Conservation (phyloP, 129 eudicot genomes). For the Tagetes patula region DNA sequence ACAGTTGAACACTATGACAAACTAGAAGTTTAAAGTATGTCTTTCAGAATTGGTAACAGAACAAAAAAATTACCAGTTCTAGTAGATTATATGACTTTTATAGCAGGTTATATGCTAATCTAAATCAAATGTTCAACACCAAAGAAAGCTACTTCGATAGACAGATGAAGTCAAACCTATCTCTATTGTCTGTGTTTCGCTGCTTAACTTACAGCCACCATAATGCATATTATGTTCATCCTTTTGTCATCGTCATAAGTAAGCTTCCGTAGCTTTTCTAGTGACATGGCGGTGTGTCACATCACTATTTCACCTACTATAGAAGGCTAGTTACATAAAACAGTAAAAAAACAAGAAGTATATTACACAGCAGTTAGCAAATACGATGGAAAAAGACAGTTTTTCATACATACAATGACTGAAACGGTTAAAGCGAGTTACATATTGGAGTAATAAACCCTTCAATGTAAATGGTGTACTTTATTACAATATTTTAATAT, state of each 20-base stretch:
- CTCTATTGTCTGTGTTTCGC: neutral
- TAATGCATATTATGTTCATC: too few species aligned
- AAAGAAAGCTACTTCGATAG: neutral
- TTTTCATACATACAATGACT: neutral
- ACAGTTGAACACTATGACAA: neutral
- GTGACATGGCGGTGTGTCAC: too few species aligned
- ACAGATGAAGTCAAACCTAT: neutral
- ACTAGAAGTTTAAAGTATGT: neutral
- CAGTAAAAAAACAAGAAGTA: too few species aligned
- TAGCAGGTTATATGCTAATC: neutral
- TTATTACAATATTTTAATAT: too few species aligned
- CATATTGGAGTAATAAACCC: neutral
- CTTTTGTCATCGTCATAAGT: too few species aligned
- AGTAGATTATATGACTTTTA: neutral
- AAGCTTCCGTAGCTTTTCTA: too few species aligned
- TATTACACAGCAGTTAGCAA: neutral
- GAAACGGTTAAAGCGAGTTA: neutral
- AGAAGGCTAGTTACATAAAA: too few species aligned
- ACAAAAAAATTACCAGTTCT: neutral
- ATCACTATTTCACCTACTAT: too few species aligned
- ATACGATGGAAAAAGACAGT: neutral
- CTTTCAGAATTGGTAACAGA: neutral
- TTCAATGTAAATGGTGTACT: neutral
- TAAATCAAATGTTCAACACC: neutral
- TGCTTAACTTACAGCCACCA: too few species aligned